phyloP scores from a whole-genome alignment of 108 stramenopile species.

The Skeletonema marinoi region DNA sequence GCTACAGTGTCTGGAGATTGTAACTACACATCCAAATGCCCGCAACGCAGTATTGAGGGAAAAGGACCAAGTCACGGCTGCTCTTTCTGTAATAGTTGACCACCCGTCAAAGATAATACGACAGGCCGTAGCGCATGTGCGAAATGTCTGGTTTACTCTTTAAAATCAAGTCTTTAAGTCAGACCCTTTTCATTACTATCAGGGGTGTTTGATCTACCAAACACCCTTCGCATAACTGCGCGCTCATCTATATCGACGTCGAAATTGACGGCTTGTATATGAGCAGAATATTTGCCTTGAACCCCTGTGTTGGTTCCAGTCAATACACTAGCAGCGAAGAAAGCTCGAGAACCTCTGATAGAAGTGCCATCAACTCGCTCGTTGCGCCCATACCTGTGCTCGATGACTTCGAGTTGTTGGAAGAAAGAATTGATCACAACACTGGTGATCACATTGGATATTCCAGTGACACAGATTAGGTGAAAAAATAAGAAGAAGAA shows the following conservation, averaged over 20 bases:
- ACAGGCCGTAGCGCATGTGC: slow-evolving; percentile 43
- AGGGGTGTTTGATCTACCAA: background rate
- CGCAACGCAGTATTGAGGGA: slow-evolving; percentile 34
- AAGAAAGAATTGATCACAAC: slow-evolving; percentile 83
- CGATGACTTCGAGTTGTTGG: slow-evolving; percentile 51
- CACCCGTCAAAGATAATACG: slow-evolving; percentile 39
- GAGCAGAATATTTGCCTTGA: slow-evolving; percentile 8
- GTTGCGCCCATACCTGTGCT: slow-evolving; percentile 33
- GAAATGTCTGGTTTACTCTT: slow-evolving; percentile 44
- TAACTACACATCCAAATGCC: slow-evolving; percentile 20
- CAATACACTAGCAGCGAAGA: slow-evolving; percentile 53
- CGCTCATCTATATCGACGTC: slow-evolving; percentile 32
- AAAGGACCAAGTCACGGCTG: slow-evolving; percentile 39
- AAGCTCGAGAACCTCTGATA: slow-evolving; percentile 48
- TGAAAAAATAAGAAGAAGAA: slow-evolving; percentile 77
- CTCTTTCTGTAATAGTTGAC: slow-evolving; percentile 28
- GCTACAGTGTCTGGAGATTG: slow-evolving; percentile 44
- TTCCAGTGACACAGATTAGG: slow-evolving; percentile 66
- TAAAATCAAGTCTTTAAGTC: background rate
- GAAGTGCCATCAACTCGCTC: slow-evolving; percentile 51
- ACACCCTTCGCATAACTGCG: slow-evolving; percentile 9
- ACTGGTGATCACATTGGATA: slow-evolving; percentile 80
- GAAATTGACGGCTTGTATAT: slow-evolving; percentile 13
- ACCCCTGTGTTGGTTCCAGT: slow-evolving; percentile 70
- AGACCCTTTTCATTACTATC: background rate